These are phyloP conservation scores for Ustilago loliicola DNA, from an alignment of 1,284 basidiomycete genomes.

Conservation along the genomic window DNA sequence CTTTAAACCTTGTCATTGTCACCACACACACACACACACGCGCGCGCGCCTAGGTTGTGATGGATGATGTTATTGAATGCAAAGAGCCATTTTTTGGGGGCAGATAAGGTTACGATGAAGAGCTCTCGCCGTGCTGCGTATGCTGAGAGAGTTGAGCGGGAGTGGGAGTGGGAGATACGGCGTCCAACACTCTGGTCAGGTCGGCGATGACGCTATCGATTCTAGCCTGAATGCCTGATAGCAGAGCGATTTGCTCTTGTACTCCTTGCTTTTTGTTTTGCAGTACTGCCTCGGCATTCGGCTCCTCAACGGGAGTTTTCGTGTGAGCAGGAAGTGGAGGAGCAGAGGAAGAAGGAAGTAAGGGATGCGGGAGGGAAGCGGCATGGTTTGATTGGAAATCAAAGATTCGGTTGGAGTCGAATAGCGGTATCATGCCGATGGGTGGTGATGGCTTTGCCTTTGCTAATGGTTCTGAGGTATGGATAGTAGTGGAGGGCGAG, in stretches of 20 bases:
- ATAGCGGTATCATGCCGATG: constrained; percentile 58
- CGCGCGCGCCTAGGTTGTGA: neutral
- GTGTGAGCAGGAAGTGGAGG: neutral
- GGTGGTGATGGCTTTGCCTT: neutral
- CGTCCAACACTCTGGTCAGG: constrained; percentile 21
- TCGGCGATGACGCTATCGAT: constrained; percentile 31
- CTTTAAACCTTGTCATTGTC: neutral
- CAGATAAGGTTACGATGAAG: constrained; percentile 1
- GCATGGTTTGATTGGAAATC: constrained; percentile 57
- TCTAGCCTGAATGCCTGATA: constrained; percentile 21
- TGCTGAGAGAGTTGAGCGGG: neutral
- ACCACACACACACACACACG: neutral
- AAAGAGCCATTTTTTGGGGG: no score
- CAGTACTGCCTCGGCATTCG: neutral
- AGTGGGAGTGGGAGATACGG: neutral
- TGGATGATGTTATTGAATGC: neutral
- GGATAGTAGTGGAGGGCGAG: neutral
- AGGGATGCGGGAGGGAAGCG: constrained; percentile 47
- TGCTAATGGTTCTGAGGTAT: neutral
- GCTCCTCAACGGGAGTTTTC: neutral
- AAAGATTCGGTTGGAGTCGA: constrained; percentile 51
- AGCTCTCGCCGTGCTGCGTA: neutral
- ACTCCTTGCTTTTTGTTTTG: constrained; percentile 8
- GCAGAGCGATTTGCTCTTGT: constrained; percentile 20
- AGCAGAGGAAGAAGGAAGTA: constrained; percentile 12